Conservation (phyloP, 1,284 basidiomycete genomes). For the Boletus sp. region DNA sequence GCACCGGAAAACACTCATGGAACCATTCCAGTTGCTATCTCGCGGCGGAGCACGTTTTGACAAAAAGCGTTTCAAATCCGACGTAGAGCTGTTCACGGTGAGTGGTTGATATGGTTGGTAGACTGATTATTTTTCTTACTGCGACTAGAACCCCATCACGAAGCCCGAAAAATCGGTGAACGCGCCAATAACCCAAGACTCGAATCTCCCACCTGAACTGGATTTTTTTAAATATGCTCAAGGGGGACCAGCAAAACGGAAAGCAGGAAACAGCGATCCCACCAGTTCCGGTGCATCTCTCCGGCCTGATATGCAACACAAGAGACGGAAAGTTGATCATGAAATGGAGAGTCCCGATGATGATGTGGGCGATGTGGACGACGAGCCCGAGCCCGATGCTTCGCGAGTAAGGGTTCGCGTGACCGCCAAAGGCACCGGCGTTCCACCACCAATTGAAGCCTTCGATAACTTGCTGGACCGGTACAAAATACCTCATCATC, state of each 20-base stretch:
- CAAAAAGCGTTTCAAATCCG: conserved; percentile 71
- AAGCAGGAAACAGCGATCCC: conserved; percentile 25
- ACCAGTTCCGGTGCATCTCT: conserved; percentile 14
- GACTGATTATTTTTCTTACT: conserved; percentile 16
- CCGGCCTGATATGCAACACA: conserved; percentile 28
- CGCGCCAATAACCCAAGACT: conserved; percentile 28
- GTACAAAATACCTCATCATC: conserved; percentile 53
- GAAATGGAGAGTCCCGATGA: conserved; percentile 28
- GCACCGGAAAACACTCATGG: conserved; percentile 41
- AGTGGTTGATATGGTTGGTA: neutral
- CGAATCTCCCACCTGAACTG: conserved; percentile 70
- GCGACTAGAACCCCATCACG: conserved; percentile 28
- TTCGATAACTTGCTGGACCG: conserved; percentile 59
- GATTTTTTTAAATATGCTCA: conserved; percentile 88
- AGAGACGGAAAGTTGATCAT: conserved; percentile 38
- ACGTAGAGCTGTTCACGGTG: conserved; percentile 75
- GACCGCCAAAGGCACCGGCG: conserved; percentile 63
- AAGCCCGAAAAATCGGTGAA: conserved; percentile 19
- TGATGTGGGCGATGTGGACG: conserved; percentile 34
- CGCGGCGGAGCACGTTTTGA: conserved; percentile 77
- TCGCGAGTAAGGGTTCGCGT: conserved; percentile 56
- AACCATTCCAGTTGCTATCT: conserved; percentile 76
- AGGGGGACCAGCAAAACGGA: conserved; percentile 51
- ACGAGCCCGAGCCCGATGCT: conserved; percentile 30
- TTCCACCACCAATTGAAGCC: conserved; percentile 56